A percentile compares a stretch with the other conserved stretches of the same genome.
phyloP scores from a whole-genome alignment of 257 asterid genomes.

The Mitragyna speciosa region DNA sequence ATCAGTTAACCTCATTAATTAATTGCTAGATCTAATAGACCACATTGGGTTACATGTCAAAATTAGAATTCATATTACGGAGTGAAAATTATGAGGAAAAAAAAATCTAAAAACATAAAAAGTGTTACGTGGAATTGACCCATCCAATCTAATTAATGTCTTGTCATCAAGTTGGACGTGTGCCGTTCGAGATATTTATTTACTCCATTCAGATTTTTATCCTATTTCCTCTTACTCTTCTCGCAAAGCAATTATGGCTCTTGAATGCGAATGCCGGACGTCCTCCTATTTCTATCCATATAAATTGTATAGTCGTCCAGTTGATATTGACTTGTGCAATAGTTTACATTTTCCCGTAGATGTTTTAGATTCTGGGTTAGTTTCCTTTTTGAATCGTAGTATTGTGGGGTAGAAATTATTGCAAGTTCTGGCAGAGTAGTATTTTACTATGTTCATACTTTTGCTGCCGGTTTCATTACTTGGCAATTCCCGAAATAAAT shows the following conservation, averaged over 20 bases:
- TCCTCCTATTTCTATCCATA: not conserved
- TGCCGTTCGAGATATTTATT: not conserved
- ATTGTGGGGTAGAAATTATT: not conserved
- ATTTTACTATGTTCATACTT: not conserved
- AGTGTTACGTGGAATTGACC: not conserved
- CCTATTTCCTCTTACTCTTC: not conserved
- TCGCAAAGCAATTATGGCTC: conserved; percentile 1
- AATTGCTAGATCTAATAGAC: too few relatives aligned
- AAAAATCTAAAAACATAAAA: not conserved
- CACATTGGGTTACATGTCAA: too few relatives aligned
- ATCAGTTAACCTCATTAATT: too few relatives aligned
- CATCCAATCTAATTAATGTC: not conserved
- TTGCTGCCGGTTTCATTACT: not conserved
- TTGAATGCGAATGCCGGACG: not conserved
- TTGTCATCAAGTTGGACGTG: not conserved
- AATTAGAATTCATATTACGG: too few relatives aligned
- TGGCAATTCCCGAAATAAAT: not conserved
- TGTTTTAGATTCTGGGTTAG: not conserved
- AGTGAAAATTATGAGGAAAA: not conserved
- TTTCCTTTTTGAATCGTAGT: too few relatives aligned
- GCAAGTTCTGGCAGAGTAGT: not conserved
- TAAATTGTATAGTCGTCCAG: too few relatives aligned
- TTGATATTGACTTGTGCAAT: too few relatives aligned
- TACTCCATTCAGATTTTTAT: not conserved
- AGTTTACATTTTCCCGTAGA: not conserved